Conservation (phyloP, 1,139 yeast species). For the Arxiozyma bovina region DNA sequence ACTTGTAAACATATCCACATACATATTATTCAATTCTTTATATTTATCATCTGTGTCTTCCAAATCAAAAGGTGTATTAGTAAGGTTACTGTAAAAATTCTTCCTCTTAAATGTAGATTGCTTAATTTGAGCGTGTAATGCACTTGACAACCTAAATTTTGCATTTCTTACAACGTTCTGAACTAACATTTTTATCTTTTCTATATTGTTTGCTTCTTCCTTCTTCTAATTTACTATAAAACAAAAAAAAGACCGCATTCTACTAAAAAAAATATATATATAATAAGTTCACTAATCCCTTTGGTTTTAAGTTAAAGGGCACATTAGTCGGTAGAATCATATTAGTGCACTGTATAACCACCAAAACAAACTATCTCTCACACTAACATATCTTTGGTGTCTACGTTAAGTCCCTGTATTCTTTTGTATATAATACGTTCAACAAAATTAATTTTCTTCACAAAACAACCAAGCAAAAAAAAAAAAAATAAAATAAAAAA, state of each 20-base stretch:
- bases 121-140: not conserved
- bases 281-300: not conserved
- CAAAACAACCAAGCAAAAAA: not conserved
- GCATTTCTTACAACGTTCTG: not conserved
- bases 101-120: not conserved
- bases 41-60: conserved; percentile 18
- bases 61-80: conserved; percentile 17
- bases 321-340: not conserved
- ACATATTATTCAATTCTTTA: conserved; percentile 25
- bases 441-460: too few relatives aligned
- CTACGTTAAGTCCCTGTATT: not conserved
- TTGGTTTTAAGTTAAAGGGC: too few relatives aligned
- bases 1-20: conserved; percentile 21
- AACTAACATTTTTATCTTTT: not conserved
- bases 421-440: too few relatives aligned
- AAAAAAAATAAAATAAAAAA: too few relatives aligned
- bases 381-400: not conserved
- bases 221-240: not conserved
- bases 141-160: not conserved
- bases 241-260: not conserved
- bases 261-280: too few relatives aligned
- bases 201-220: not conserved
- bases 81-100: not conserved
- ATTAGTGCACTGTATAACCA: too few relatives aligned
- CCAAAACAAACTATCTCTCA: not conserved